Conservation (phyloP, 176 grass and related monocot species). For the Alloteropsis semialata region DNA sequence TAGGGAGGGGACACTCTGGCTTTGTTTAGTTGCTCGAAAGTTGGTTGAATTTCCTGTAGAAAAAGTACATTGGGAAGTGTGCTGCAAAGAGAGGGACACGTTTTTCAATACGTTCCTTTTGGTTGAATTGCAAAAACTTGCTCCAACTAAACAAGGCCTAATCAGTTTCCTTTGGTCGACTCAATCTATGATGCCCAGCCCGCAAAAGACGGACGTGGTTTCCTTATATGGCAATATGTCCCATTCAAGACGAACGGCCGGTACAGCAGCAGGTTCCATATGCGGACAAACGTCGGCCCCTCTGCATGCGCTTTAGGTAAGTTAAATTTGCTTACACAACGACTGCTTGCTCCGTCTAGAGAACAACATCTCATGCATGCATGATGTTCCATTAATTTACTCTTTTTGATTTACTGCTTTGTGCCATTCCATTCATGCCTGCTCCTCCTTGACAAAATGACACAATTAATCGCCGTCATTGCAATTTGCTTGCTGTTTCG, state of each 20-base stretch:
- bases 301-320: not conserved
- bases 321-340: not conserved
- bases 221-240: not conserved
- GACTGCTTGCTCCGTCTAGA: not conserved
- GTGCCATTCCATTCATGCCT: too few species aligned
- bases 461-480: too few species aligned
- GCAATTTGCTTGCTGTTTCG: not conserved
- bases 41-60: too few species aligned
- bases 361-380: too few species aligned
- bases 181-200: not conserved
- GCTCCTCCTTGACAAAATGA: too few species aligned
- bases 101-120: too few species aligned
- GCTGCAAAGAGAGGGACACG: too few species aligned
- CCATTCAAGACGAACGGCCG: not conserved
- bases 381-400: not conserved
- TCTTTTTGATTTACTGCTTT: not conserved
- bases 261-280: not conserved
- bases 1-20: too few species aligned
- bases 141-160: too few species aligned
- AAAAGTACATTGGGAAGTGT: too few species aligned
- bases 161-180: not conserved
- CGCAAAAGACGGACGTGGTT: accelerated
- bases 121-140: too few species aligned
- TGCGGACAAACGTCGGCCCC: not conserved
- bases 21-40: too few species aligned